Percentiles rank a stretch among this genome's conserved stretches.
phyloP scores from a whole-genome alignment of 768 basidiomycete species.

The Lactifluus pinguis region DNA sequence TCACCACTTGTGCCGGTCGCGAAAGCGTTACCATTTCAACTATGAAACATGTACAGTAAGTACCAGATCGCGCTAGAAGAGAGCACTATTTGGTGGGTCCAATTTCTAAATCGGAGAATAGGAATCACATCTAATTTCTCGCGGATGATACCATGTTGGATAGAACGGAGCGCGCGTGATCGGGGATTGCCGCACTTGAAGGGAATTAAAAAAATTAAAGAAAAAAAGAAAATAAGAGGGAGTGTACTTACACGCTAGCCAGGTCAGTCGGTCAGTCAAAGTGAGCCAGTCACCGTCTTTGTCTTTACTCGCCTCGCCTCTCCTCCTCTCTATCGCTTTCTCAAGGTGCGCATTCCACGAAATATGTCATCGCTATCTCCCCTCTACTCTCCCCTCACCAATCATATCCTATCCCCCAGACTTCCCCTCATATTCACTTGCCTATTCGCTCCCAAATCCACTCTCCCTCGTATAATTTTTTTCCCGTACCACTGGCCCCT shows the following conservation, averaged over 20 bases:
- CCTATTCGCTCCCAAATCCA: constrained; percentile 17
- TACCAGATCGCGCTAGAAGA: constrained; percentile 52
- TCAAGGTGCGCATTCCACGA: constrained; percentile 16
- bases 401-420: constrained; percentile 20
- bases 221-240: background rate
- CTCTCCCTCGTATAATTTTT: constrained; percentile 23
- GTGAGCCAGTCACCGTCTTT: no score
- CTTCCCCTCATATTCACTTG: constrained; percentile 18
- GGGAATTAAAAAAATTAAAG: background rate
- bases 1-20: constrained; percentile 43
- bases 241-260: no score
- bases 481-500: constrained; percentile 23
- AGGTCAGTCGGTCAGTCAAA: no score
- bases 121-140: background rate
- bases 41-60: constrained; percentile 60
- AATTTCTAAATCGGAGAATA: background rate
- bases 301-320: no score
- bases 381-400: constrained; percentile 26
- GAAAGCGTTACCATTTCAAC: constrained; percentile 48
- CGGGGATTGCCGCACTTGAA: constrained; percentile 8
- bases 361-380: constrained; percentile 20
- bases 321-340: background rate
- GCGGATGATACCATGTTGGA: background rate
- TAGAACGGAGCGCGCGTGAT: background rate
- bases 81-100: constrained; percentile 70